Conservation (phyloP, 805 yeast genomes). For the Torulaspora microellipsoides region DNA sequence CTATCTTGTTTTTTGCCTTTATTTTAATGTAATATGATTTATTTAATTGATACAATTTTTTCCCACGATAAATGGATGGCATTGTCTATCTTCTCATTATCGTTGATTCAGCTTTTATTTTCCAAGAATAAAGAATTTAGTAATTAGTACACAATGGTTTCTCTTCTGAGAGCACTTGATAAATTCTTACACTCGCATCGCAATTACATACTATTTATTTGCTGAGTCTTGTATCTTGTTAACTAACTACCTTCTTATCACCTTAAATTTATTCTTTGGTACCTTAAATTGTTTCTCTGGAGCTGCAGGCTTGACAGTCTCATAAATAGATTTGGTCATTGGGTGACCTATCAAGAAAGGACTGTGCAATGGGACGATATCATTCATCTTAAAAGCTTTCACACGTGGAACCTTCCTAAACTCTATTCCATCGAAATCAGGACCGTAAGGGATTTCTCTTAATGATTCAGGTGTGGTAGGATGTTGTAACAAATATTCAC, state of each 20-base stretch:
- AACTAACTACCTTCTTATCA: constrained; percentile 28
- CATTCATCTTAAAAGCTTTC: constrained; percentile 81
- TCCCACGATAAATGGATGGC: background rate
- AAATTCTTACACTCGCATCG: background rate
- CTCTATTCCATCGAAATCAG: constrained; percentile 52
- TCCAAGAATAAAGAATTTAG: too few species aligned
- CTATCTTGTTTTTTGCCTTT: constrained; percentile 2
- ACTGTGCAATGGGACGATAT: constrained; percentile 84
- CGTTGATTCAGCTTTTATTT: too few species aligned
- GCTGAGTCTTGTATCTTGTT: too few species aligned
- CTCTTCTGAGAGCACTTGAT: background rate
- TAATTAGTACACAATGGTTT: background rate
- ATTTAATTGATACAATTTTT: constrained; percentile 13
- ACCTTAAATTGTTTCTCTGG: constrained; percentile 30
- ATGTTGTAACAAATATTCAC: constrained; percentile 55
- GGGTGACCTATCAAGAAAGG: constrained; percentile 80
- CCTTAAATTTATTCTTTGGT: constrained; percentile 33
- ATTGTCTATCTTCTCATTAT: too few species aligned
- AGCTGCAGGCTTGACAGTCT: constrained; percentile 45
- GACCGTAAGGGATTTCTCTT: constrained; percentile 60
- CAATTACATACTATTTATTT: background rate
- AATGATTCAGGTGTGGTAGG: constrained; percentile 68
- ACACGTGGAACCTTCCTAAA: constrained; percentile 68
- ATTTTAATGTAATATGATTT: constrained; percentile 8
- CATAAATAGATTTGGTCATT: constrained; percentile 65